These are phyloP conservation scores for Penicillium nucicola DNA, from an alignment of 495 filamentous ascomycete genomes.

Conservation along the genomic window DNA sequence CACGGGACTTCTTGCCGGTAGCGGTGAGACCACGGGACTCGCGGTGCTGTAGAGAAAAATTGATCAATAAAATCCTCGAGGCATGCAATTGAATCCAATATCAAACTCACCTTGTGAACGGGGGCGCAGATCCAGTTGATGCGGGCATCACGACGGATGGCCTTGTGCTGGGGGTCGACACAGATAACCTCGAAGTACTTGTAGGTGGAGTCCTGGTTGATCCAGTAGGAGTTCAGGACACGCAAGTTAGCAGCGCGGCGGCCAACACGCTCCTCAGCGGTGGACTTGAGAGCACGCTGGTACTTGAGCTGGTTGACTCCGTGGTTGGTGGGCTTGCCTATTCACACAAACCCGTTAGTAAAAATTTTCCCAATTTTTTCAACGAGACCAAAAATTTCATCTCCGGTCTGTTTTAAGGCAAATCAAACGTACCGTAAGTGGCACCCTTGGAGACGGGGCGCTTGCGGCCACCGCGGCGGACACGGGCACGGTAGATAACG, in stretches of 20 bases:
- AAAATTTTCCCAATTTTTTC: neutral
- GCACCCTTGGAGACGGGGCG: conserved; percentile 93
- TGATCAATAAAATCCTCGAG: neutral
- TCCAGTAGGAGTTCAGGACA: conserved; percentile 99
- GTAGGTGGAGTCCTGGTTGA: conserved; percentile 99
- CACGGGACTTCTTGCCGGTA: conserved; percentile 98
- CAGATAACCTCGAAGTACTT: conserved; percentile 99
- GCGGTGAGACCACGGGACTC: conserved; percentile 94
- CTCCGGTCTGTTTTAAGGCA: neutral
- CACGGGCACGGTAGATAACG: conserved; percentile 98
- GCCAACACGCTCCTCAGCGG: conserved; percentile 99
- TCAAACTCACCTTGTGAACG: conserved; percentile 78
- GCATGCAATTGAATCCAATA: neutral
- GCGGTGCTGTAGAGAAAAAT: conserved; percentile 63
- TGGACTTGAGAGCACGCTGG: conserved; percentile 95
- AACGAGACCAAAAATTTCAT: neutral
- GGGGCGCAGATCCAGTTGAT: conserved; percentile 99
- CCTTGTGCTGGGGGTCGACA: conserved; percentile 99
- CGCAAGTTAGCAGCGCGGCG: conserved; percentile 97
- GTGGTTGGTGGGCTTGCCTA: conserved; percentile 99
- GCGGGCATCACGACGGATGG: conserved; percentile 95
- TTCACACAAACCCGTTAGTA: conserved; percentile 13
- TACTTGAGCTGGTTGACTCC: conserved; percentile 99
- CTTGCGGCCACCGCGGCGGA: conserved; percentile 97
- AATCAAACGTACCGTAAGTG: conserved; percentile 77